phyloP scores from a whole-genome alignment of 805 yeast genomes.

The Wickerhamiella brachini region DNA sequence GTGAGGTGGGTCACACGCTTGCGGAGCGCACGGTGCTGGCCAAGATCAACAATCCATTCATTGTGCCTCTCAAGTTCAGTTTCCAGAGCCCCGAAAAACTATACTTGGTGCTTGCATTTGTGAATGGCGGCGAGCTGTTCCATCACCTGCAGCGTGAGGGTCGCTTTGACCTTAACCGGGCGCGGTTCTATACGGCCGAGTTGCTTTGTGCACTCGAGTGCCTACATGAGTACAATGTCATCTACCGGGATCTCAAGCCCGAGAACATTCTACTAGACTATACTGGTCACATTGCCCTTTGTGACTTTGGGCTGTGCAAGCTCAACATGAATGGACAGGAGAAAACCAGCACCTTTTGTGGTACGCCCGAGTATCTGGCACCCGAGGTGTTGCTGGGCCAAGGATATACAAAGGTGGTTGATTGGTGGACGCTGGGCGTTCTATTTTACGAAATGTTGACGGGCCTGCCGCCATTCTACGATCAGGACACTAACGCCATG shows the following conservation, averaged over 20 bases:
- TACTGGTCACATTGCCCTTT: conserved; percentile 93
- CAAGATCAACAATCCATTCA: conserved; percentile 84
- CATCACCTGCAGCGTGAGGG: conserved; percentile 89
- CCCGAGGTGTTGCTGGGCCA: conserved; percentile 85
- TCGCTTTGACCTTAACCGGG: conserved; percentile 71
- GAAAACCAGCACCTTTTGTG: conserved; percentile 83
- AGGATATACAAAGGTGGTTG: conserved; percentile 91
- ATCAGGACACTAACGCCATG: conserved; percentile 86
- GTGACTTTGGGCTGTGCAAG: conserved; percentile 95
- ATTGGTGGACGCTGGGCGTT: conserved; percentile 98
- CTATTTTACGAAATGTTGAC: conserved; percentile 90
- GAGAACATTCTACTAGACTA: conserved; percentile 89
- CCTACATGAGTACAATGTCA: conserved; percentile 79
- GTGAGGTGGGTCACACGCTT: conserved; percentile 90
- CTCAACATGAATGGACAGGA: conserved; percentile 85
- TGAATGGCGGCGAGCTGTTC: conserved; percentile 94
- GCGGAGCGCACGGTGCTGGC: conserved; percentile 95
- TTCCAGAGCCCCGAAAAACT: conserved; percentile 96
- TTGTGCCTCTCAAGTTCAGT: conserved; percentile 89
- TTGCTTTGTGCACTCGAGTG: conserved; percentile 85
- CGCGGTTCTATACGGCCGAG: conserved; percentile 91
- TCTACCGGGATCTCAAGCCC: conserved; percentile 91
- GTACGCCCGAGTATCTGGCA: conserved; percentile 94
- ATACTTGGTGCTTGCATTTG: conserved; percentile 79
- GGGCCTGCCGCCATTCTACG: conserved; percentile 94